Evolutionary conservation across 208 protist species (phyloP), one percentile per base, ranked within the genome.

Genomic region (Leishmania tropica): DNA sequence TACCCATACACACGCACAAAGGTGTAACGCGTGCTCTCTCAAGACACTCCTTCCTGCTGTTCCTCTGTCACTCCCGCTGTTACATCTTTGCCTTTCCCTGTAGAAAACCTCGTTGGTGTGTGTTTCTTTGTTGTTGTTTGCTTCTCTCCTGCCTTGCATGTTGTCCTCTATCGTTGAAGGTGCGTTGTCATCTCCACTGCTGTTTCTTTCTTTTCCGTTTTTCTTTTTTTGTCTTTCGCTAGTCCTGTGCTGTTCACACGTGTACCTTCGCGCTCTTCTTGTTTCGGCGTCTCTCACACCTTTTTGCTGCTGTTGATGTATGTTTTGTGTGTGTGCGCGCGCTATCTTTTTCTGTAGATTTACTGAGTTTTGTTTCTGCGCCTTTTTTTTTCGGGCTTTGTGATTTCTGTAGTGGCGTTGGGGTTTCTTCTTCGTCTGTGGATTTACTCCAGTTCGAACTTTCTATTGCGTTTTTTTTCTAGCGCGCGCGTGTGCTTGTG

Each of bases 91-190:
- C 31, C 28, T 53, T 6, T 74, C 28, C 45, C 68, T 35, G 40
- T 19, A 53, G 40, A 47, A 11, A 74, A 21, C 54, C 21, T 67
- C 15, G 15, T 40, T 68, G 15, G 15, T 21, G 51, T 5, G 4
- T 54, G 28, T 53, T 28, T 17, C 3, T 4, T 17, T n/a, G 5
- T 17, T 11, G 0, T 17, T n/a, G 5, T 21, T 35, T 21, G 13
- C 24, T 35, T 47, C 10, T n/a, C 47, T 75, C 24, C 71, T 51
- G 4, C n/a, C 51, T 62, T 76, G 45, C 47, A 62, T 45, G 4
- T 53, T 74, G 13, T 17, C 53, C n/a, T 74, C 54, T 79, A 71
- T 82, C 70, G 64, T 78, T 53, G 17, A 42, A n/a, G n/a, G 21
- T 56, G 64, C 40, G 40, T 75, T 81, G 28, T 15, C 45, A 7